Evolutionary conservation across 2,329 filamentous ascomycete genomes (phyloP).

Genomic region (Mollisiaceae sp.): DNA sequence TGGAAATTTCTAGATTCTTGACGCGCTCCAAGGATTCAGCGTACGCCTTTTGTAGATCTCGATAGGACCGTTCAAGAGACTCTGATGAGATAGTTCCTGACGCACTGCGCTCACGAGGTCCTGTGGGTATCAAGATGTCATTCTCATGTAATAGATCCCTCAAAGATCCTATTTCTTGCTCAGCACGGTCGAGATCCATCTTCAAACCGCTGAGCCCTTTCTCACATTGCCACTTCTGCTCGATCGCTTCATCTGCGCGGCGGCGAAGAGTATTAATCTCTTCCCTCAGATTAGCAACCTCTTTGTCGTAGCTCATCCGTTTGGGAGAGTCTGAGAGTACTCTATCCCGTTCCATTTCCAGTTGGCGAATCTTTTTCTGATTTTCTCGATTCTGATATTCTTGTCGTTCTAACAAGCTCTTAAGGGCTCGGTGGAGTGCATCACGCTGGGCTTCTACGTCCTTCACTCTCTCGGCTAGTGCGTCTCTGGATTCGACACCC

Average conservation of each 20-base stretch:
- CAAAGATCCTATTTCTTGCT: constrained; percentile 89
- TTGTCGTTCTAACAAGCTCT: constrained; percentile 83
- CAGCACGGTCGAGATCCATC: constrained; percentile 95
- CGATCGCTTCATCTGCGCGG: constrained; percentile 89
- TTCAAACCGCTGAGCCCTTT: constrained; percentile 87
- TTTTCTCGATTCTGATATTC: constrained; percentile 84
- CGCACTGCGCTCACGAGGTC: constrained; percentile 52
- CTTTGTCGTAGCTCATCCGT: constrained; percentile 80
- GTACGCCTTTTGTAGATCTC: constrained; percentile 76
- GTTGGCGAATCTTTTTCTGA: constrained; percentile 75
- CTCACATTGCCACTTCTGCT: constrained; percentile 96
- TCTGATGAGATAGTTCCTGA: constrained; percentile 65
- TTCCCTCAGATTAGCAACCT: constrained; percentile 78
- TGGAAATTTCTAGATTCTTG: constrained; percentile 63
- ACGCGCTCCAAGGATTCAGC: constrained; percentile 69
- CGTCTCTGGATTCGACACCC: constrained; percentile 59
- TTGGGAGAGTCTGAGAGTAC: constrained; percentile 72
- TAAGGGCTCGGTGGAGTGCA: constrained; percentile 85
- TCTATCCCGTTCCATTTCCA: constrained; percentile 80
- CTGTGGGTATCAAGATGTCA: constrained; percentile 75
- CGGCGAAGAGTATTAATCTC: constrained; percentile 86
- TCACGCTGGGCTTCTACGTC: constrained; percentile 94
- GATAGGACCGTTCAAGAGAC: constrained; percentile 75
- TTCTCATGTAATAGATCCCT: constrained; percentile 79
- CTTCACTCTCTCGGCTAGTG: constrained; percentile 79